Percentiles rank a stretch among this genome's conserved stretches.
Evolutionary conservation across 345 rosid genomes (phyloP).

Genomic region (Isatis tinctoria): DNA sequence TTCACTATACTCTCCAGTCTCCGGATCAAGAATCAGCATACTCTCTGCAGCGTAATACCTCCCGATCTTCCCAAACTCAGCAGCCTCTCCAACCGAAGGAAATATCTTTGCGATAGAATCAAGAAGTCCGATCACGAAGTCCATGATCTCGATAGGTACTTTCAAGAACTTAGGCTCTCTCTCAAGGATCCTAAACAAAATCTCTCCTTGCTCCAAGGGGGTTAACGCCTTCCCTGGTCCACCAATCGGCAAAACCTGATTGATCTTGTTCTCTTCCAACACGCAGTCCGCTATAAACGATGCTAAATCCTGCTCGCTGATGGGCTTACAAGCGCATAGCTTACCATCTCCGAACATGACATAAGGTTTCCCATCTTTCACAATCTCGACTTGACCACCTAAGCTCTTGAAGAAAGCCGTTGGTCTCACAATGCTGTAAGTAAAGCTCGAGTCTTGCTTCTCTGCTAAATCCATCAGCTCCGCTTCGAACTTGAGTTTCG

Average conservation of each 20-base stretch:
- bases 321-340: slow-evolving; percentile 92
- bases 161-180: slow-evolving; percentile 83
- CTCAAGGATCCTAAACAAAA: slow-evolving; percentile 63
- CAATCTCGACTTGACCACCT: slow-evolving; percentile 92
- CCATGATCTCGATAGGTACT: slow-evolving; percentile 93
- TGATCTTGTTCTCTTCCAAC: slow-evolving; percentile 65
- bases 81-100: slow-evolving; percentile 81
- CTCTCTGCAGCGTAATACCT: slow-evolving; percentile 97
- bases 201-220: slow-evolving; percentile 88
- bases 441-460: slow-evolving; percentile 43
- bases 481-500: slow-evolving; percentile 81
- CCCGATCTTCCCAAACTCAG: slow-evolving; percentile 94
- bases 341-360: slow-evolving; percentile 97
- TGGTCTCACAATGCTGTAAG: slow-evolving; percentile 87
- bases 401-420: slow-evolving; percentile 93
- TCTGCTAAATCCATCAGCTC: slow-evolving; percentile 50
- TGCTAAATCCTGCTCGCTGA: slow-evolving; percentile 87
- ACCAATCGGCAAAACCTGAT: slow-evolving; percentile 78
- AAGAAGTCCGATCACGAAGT: slow-evolving; percentile 66
- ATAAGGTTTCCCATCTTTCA: slow-evolving; percentile 92
- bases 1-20: slow-evolving; percentile 75
- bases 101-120: slow-evolving; percentile 67
- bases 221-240: slow-evolving; percentile 95
- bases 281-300: slow-evolving; percentile 76
- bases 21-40: slow-evolving; percentile 80